Evolutionary conservation across 441 rosid genomes (phyloP).

Genomic region (Syzygium syzygioides): DNA sequence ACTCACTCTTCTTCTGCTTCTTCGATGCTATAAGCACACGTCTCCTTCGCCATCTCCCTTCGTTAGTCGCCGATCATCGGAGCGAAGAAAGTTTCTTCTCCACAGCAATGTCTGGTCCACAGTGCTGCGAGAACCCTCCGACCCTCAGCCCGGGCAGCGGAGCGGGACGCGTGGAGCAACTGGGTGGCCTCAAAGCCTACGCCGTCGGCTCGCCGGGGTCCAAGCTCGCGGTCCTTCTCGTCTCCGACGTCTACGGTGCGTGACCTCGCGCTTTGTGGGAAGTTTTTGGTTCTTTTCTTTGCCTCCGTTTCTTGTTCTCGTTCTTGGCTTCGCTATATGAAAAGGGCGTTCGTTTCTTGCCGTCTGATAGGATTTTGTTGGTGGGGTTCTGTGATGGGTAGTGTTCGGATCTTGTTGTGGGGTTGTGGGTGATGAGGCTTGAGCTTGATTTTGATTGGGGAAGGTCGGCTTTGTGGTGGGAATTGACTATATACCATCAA

Average conservation of each 20-base stretch:
- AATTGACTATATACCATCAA: background rate
- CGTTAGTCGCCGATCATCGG: background rate
- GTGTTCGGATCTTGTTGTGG: background rate
- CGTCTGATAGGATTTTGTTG: background rate
- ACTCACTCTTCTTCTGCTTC: background rate
- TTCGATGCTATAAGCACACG: background rate
- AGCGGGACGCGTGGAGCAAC: conserved; percentile 4
- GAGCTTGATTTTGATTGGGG: background rate
- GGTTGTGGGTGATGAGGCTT: background rate
- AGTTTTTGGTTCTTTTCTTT: background rate
- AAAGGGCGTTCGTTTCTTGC: background rate
- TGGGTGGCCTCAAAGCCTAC: conserved; percentile 9
- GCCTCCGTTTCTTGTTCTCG: background rate
- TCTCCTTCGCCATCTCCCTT: fast-evolving
- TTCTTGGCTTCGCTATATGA: background rate
- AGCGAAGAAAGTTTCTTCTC: background rate
- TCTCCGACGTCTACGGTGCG: conserved; percentile 15
- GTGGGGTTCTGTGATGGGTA: background rate
- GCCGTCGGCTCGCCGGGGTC: conserved; percentile 8
- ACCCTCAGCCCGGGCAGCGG: conserved; percentile 7
- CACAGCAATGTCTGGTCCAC: conserved; percentile 14
- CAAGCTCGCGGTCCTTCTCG: conserved; percentile 12
- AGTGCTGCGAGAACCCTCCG: conserved; percentile 22
- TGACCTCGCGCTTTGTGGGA: background rate
- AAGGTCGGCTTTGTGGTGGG: background rate